phyloP scores from a whole-genome alignment of 2,329 filamentous ascomycete genomes.

The Aspergillus terreus region DNA sequence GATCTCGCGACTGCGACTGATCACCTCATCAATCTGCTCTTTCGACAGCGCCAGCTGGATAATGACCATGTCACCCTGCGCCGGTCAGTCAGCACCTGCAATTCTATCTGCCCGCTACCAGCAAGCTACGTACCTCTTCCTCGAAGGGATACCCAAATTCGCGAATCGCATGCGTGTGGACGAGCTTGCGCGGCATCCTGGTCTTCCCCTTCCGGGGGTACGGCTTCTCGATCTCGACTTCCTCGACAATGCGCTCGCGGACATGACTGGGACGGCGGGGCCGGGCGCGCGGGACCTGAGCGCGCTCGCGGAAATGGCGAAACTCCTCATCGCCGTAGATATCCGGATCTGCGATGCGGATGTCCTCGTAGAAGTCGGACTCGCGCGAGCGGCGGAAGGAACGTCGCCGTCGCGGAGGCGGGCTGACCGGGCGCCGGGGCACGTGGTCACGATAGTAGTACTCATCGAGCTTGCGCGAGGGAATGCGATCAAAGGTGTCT shows the following conservation, averaged over 20 bases:
- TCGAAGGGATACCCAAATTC: slow-evolving; percentile 83
- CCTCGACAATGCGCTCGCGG: slow-evolving; percentile 27
- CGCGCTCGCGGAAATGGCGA: slow-evolving; percentile 62
- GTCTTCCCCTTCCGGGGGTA: slow-evolving; percentile 87
- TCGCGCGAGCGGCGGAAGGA: slow-evolving; percentile 59
- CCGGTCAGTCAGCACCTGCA: slow-evolving; percentile 9
- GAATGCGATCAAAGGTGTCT: slow-evolving; percentile 81
- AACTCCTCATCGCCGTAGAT: slow-evolving; percentile 70
- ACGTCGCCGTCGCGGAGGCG: slow-evolving; percentile 38
- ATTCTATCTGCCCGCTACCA: background rate
- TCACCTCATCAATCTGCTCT: slow-evolving; percentile 85
- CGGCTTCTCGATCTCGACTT: slow-evolving; percentile 37
- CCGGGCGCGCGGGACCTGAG: slow-evolving; percentile 45
- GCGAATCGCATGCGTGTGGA: slow-evolving; percentile 74
- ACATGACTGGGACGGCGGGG: slow-evolving; percentile 42
- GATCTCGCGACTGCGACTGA: slow-evolving; percentile 70
- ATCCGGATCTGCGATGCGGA: slow-evolving; percentile 64
- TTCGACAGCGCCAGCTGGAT: slow-evolving; percentile 82
- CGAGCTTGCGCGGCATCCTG: slow-evolving; percentile 74
- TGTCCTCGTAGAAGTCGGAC: slow-evolving; percentile 61
- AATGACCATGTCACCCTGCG: slow-evolving; percentile 72
- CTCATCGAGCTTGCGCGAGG: slow-evolving; percentile 50
- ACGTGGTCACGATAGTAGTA: slow-evolving; percentile 37
- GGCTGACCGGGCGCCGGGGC: slow-evolving; percentile 59
- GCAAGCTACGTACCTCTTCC: slow-evolving; percentile 64